Evolutionary conservation across 495 filamentous ascomycete genomes (phyloP), one percentile per base, ranked within the genome.

Genomic region (Penicillium angulare): DNA sequence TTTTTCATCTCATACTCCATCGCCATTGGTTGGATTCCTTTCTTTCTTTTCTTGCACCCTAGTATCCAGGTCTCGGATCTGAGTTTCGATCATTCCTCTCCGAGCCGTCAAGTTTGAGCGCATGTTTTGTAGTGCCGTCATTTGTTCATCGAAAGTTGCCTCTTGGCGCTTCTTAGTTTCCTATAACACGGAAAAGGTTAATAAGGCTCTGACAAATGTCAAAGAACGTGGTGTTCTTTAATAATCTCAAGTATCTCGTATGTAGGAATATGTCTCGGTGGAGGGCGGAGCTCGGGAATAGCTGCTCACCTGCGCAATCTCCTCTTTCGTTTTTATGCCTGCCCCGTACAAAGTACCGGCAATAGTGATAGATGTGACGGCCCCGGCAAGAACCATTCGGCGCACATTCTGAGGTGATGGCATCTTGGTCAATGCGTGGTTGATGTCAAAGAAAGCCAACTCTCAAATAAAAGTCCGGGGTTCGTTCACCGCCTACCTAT

Each of bases 331-430:
- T 61, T 81, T 82, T 38, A 82, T 24, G 3, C 77, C 73, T 24
- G 80, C 80, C 10, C 80, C 80, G 52, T 81, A 82, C 33, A 76
- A 72, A 13, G 75, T 71, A 15, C 80, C 79, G 1, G 69, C 69
- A 20, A 74, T 76, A 5, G 77, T 79, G n/a, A 80, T 69, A 6
- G 73, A 68, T 9, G 70, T 67, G 7, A 79, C 72, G 5, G 78
- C 68, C 10, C 61, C 68, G 2, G 80, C 73, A 42, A 78, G 57
- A 3, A 81, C 62, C n/a, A 79, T 32, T 13, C 61, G 65, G 35
- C 61, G 60, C 0, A 65, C 29, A 41, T 71, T 72, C 20, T 59
- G 57, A 44, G 64, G 61, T 12, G 59, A 57, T 4, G 56, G 53
- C 59, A 65, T 67, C 26, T 48, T 54, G 34, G 42, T 15, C 39